Base-by-base conservation (phyloP, 805 yeast species). In the Kuraishia hungarica region DNA sequence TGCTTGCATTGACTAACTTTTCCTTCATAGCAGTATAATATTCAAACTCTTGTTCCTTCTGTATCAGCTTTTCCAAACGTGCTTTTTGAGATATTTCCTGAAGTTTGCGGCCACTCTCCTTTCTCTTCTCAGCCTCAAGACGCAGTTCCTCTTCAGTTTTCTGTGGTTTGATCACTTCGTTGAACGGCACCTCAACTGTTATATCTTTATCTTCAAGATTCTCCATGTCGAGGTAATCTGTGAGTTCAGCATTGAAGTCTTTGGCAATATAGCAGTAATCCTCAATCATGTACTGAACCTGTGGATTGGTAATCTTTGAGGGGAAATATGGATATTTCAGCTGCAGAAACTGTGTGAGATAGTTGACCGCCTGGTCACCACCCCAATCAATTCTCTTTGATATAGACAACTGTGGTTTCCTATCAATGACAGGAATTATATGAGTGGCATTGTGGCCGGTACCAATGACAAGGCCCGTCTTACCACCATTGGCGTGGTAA, bases 291-390 rank as follows among this genome's bases (percentile, higher is more conserved):
- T 79, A 72, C 52, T 86, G 83, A 13, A 86, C 79, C 64, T 93
- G 96, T 55, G 75, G 72, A 13, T 73, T 70, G 7, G 83, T 75
- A 54, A 93, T 71, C 60, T 83, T 86, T 1, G 88, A 72, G 4
- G 99, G 98, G 67, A 92, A 94, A 61, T 83, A 86, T 1, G 99
- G 98, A 68, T 94, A 94, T 67, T 94, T 94, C 64, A 94, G 74
- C 1, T 83, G 77, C 52, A 94, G 70, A 39, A 86, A 76, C 60
- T 76, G 79, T 56, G 77, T 79, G 64, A 94, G 67, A 61, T 78
- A 92, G 47, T 78, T 81, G 29, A 78, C 80, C 1, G 92, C 79
- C 50, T 81, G 87, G 58, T 81, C 80, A 11, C 97, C 98, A 57
- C 98, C 98, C 89, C 94, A 89, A 65, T 89, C 90, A 46, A 94